phyloP scores from a whole-genome alignment of 2,329 filamentous ascomycete species.

The Penicillium sumatraense region DNA sequence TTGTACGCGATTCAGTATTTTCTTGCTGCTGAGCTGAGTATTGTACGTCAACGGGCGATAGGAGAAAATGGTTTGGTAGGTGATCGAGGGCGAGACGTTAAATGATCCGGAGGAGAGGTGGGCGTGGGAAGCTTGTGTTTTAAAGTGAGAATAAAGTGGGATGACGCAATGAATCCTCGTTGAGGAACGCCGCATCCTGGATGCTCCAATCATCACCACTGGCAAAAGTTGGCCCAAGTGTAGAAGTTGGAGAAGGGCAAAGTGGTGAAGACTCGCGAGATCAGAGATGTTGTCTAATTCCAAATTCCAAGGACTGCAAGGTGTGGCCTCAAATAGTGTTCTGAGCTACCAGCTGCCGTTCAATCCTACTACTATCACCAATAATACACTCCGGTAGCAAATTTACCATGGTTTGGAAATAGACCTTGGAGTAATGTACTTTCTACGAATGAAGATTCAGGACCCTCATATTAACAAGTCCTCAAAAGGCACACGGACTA shows the following conservation, averaged over 20 bases:
- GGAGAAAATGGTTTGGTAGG: not conserved
- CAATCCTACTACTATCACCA: not conserved
- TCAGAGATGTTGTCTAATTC: not conserved
- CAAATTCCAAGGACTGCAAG: not conserved
- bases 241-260: not conserved
- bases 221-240: not conserved
- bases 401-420: not conserved
- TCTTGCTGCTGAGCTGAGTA: not conserved
- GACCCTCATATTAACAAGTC: no score
- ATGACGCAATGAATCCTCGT: conserved; percentile 31
- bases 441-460: no score
- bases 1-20: not conserved
- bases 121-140: not conserved
- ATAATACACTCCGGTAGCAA: not conserved
- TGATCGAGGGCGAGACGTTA: not conserved
- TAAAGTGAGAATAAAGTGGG: conserved; percentile 16
- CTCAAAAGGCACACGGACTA: no score
- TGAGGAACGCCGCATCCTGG: conserved; percentile 16
- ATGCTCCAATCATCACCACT: not conserved
- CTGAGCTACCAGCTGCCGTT: not conserved
- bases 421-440: no score
- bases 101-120: not conserved
- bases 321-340: not conserved
- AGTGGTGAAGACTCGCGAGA: not conserved
- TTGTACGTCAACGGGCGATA: not conserved